Evolutionary conservation across 495 filamentous ascomycete species (phyloP), one percentile per base, ranked within the genome.

Genomic region (Daldinia vernicosa): DNA sequence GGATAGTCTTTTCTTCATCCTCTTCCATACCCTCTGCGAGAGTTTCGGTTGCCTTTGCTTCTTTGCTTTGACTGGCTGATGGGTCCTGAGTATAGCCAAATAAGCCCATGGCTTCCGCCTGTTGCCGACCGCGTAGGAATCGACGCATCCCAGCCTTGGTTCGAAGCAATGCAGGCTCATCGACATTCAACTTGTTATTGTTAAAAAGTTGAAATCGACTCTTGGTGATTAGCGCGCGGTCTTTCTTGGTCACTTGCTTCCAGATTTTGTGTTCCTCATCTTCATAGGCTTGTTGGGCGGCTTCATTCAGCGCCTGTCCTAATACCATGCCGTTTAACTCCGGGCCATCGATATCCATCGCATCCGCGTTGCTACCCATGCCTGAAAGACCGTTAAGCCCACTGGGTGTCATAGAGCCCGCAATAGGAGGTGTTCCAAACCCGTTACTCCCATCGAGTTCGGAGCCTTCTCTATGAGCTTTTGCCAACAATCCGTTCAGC

Each of bases 201-300:
- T 89, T 88, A 75, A 99, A 95, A 22, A 98, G 85, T 52, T 92
- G 90, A 79, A 94, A 90, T 26, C 95, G 84, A 65, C 90, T 86
- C 64, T 86, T 89, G 9, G 95, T 93, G 40, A 95, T 88, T 14
- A 91, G 82, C n/a, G 95, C 95, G 51, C 95, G 89, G 67, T 96
- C 94, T 77, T 96, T 97, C 80, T 98, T 98, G 2, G 95, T 99
- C 39, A 97, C 92, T 77, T 97, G 94, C 82, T 98, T 99, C 95
- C 95, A 99, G 43, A 94, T 92, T 76, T 96, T 96, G 82, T 94
- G 97, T 71, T 97, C 94, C 1, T 92, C 88, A 72, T 98, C 94
- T 69, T 97, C 87, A 54, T 78, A 84, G 3, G 77, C 80, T 68
- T 88, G 82, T 37, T 87, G 84, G 6, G 84, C 84, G 27, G 84